These are phyloP conservation scores for Colletotrichum limetticola DNA, from an alignment of 2,329 filamentous ascomycete genomes.

Conservation along the genomic window DNA sequence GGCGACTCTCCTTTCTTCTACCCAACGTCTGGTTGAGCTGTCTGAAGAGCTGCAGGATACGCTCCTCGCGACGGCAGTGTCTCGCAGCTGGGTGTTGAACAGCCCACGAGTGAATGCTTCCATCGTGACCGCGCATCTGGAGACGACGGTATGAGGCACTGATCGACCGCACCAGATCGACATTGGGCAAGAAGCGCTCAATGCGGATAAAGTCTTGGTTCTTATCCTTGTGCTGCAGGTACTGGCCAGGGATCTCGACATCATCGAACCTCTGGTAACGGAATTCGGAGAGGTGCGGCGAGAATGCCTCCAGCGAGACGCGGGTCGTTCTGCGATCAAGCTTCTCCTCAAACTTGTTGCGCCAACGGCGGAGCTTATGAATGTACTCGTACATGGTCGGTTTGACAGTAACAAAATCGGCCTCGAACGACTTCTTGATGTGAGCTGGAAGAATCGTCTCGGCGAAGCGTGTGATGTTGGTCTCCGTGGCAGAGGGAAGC, in stretches of 20 bases:
- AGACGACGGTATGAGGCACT: conserved; percentile 92
- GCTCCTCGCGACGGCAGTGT: conserved; percentile 92
- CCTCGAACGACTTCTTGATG: conserved; percentile 95
- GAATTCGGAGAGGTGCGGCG: conserved; percentile 94
- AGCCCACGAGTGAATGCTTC: conserved; percentile 95
- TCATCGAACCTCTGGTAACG: conserved; percentile 98
- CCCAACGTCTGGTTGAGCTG: conserved; percentile 94
- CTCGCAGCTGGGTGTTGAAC: conserved; percentile 95
- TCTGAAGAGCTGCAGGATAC: conserved; percentile 94
- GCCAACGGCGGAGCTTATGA: conserved; percentile 93
- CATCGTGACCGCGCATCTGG: conserved; percentile 97
- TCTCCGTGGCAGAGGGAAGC: conserved; percentile 88
- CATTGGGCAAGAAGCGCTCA: conserved; percentile 93
- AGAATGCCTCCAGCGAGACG: conserved; percentile 84
- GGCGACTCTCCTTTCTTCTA: conserved; percentile 94
- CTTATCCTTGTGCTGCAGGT: conserved; percentile 97
- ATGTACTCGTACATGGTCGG: conserved; percentile 99
- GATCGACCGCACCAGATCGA: conserved; percentile 91
- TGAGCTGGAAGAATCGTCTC: conserved; percentile 95
- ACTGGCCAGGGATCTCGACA: conserved; percentile 97
- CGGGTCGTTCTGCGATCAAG: conserved; percentile 83
- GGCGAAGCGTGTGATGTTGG: conserved; percentile 95
- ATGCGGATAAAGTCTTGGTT: conserved; percentile 99
- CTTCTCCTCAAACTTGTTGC: conserved; percentile 98
- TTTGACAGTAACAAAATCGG: conserved; percentile 95